These are phyloP conservation scores for Malassezia yamatoensis DNA, from an alignment of 1,284 basidiomycete species.

Conservation along the genomic window DNA sequence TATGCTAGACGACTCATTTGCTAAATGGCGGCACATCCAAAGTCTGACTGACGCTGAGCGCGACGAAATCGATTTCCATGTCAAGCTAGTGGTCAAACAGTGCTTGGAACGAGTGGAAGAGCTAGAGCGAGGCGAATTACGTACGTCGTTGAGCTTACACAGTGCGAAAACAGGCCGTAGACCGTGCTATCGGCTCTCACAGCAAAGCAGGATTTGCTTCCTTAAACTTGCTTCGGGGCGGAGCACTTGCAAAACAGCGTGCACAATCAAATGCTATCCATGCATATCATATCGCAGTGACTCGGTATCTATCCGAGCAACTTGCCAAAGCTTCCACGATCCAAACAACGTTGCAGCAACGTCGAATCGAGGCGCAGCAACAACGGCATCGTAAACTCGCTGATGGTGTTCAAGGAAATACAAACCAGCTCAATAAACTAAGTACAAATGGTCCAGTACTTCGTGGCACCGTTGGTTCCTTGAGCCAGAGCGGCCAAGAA, in stretches of 20 bases:
- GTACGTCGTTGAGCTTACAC: conserved; percentile 52
- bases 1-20: conserved; percentile 16
- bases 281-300: conserved; percentile 70
- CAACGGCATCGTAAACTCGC: conserved; percentile 19
- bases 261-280: conserved; percentile 50
- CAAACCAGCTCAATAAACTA: no score
- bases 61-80: conserved; percentile 80
- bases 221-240: background rate
- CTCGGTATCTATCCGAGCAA: conserved; percentile 69
- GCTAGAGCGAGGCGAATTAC: conserved; percentile 72
- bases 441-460: background rate
- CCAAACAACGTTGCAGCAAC: conserved; percentile 74
- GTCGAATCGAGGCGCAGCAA: conserved; percentile 26
- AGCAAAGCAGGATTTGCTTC: background rate
- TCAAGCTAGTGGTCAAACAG: conserved; percentile 66
- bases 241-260: background rate
- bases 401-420: conserved; percentile 1
- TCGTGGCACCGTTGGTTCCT: conserved; percentile 2
- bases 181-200: background rate
- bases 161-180: conserved; percentile 11
- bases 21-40: conserved; percentile 50
- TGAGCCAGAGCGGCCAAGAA: conserved; percentile 13
- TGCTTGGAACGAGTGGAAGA: conserved; percentile 73
- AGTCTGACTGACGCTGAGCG: conserved; percentile 71
- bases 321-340: conserved; percentile 65